Percentiles rank a stretch among this genome's conserved stretches.
These are phyloP conservation scores for Trichoderma semiorbis DNA, from an alignment of 2,329 filamentous ascomycete genomes.

Conservation along the genomic window DNA sequence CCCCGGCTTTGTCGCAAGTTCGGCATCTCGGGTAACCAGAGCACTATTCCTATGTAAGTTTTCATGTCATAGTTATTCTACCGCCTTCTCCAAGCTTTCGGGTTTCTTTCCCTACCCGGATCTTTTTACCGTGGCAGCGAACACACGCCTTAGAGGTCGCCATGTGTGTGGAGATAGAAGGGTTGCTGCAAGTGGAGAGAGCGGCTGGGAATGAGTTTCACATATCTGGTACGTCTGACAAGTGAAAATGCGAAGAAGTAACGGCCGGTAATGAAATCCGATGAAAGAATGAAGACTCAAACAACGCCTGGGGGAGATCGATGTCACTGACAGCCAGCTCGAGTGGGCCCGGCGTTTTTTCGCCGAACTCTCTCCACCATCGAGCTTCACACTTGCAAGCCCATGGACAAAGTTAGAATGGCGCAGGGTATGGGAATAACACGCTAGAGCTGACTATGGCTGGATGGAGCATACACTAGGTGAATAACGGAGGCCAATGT, in stretches of 20 bases:
- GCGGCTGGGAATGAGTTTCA: neutral
- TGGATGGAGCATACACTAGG: neutral
- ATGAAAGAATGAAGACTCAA: neutral
- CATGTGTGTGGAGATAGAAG: neutral
- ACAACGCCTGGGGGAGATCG: neutral
- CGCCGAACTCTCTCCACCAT: neutral
- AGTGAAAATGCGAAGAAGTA: neutral
- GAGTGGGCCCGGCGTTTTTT: neutral
- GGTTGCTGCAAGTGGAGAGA: neutral
- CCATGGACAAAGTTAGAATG: neutral
- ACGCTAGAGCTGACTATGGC: neutral
- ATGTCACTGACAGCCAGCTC: neutral
- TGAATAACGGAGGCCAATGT: neutral
- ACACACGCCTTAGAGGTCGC: neutral
- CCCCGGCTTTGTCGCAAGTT: neutral
- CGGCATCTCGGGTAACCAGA: neutral
- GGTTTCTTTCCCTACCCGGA: neutral
- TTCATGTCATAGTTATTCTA: neutral
- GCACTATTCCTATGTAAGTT: neutral
- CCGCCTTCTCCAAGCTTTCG: neutral
- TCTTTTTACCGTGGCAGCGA: neutral
- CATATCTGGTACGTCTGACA: neutral
- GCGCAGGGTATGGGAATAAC: neutral
- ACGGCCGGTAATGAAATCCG: neutral
- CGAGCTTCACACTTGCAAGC: neutral